These are phyloP conservation scores for Claviceps arundinis DNA, from an alignment of 2,329 filamentous ascomycete species.

Conservation along the genomic window DNA sequence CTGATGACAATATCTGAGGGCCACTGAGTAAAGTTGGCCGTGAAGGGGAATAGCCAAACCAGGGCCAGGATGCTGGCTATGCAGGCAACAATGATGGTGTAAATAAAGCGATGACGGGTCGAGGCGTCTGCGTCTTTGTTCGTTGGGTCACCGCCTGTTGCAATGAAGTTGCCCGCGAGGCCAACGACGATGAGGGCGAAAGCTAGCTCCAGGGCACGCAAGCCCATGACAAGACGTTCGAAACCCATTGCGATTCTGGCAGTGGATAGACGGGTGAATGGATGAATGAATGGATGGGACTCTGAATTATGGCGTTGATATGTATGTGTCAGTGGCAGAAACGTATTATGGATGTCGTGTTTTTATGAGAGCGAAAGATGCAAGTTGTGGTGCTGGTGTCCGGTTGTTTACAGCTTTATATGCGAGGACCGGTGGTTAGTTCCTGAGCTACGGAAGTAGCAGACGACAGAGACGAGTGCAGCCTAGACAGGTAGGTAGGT, in stretches of 20 bases:
- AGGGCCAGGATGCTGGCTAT: slow-evolving; percentile 56
- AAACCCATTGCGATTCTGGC: slow-evolving; percentile 19
- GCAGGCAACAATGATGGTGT: slow-evolving; percentile 57
- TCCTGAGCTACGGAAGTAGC: not conserved
- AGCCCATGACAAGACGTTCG: slow-evolving; percentile 25
- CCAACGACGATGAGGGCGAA: slow-evolving; percentile 63
- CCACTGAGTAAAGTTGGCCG: slow-evolving; percentile 54
- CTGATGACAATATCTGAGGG: slow-evolving; percentile 57
- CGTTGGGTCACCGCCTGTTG: slow-evolving; percentile 22
- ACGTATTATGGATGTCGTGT: not conserved
- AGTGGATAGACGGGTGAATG: no score
- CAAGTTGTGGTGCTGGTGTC: not conserved
- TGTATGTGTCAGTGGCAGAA: not conserved
- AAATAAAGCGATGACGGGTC: slow-evolving; percentile 54
- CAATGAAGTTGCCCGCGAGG: slow-evolving; percentile 52
- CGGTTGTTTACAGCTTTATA: not conserved
- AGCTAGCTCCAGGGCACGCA: slow-evolving; percentile 40
- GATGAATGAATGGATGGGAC: not conserved
- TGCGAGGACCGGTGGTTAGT: not conserved
- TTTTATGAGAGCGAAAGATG: not conserved
- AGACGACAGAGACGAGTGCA: not conserved
- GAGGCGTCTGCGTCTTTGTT: slow-evolving; percentile 29
- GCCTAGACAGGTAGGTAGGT: not conserved
- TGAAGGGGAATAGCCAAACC: slow-evolving; percentile 61
- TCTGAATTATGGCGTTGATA: not conserved